Conservation (phyloP, 257 asterid species). For the Coffea eugenioides region DNA sequence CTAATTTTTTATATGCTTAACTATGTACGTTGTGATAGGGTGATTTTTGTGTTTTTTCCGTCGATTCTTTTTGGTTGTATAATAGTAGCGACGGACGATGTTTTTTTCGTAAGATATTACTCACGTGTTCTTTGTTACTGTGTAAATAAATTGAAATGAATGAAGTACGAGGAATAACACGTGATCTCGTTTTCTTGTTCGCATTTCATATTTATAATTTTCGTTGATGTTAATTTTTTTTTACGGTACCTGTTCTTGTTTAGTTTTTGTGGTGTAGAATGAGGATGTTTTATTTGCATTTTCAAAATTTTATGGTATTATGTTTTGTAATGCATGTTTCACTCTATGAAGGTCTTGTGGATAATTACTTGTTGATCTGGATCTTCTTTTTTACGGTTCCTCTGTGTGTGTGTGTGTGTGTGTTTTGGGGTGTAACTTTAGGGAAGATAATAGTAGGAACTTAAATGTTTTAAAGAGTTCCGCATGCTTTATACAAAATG, state of each 20-base stretch:
- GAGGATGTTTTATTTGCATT: not conserved
- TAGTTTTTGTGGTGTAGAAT: not conserved
- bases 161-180: not conserved
- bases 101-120: not conserved
- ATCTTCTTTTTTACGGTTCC: not conserved
- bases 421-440: not conserved
- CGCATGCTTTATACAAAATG: not conserved
- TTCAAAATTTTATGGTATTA: not conserved
- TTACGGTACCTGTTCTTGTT: not conserved
- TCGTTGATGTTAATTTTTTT: not conserved
- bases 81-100: not conserved
- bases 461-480: not conserved
- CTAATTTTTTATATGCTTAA: not conserved
- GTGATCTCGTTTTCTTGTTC: not conserved
- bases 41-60: not conserved
- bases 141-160: not conserved
- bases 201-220: not conserved
- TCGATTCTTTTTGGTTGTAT: not conserved
- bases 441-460: not conserved
- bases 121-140: not conserved
- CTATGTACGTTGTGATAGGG: not conserved
- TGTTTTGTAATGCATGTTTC: not conserved
- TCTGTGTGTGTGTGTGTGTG: not conserved
- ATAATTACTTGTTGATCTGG: not conserved
- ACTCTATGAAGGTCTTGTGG: not conserved